Evolutionary conservation across 192 early-diverging fungal genomes (phyloP).

Genomic region (Rhizophagus prolifer): DNA sequence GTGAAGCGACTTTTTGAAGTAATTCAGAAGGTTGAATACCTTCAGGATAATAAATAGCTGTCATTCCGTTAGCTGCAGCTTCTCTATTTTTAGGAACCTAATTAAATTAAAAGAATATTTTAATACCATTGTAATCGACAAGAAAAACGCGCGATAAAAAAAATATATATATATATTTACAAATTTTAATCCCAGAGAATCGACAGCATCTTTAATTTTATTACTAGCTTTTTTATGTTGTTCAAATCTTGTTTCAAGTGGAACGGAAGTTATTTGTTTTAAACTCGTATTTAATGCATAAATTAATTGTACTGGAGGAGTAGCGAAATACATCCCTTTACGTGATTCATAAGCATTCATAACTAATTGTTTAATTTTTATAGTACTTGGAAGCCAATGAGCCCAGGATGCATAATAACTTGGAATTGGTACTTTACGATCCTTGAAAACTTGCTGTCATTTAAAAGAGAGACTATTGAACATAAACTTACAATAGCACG

Average conservation of each 20-base stretch:
- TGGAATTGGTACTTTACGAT: constrained; percentile 74
- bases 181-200: constrained; percentile 72
- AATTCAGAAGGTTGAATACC: constrained; percentile 73
- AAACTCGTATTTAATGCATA: constrained; percentile 85
- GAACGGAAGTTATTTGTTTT: constrained; percentile 61
- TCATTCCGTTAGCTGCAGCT: constrained; percentile 74
- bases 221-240: constrained; percentile 74
- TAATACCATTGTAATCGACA: background rate
- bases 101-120: constrained; percentile 1
- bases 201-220: constrained; percentile 71
- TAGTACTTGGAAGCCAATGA: constrained; percentile 90
- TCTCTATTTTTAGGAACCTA: constrained; percentile 45
- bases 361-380: constrained; percentile 44
- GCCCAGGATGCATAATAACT: constrained; percentile 91
- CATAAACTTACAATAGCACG: constrained; percentile 52
- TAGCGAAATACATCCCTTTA: constrained; percentile 94
- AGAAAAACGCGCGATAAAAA: background rate
- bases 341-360: constrained; percentile 95
- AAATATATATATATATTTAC: constrained; percentile 44
- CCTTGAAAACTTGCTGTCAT: constrained; percentile 54
- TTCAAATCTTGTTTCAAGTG: constrained; percentile 77
- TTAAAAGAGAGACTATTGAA: background rate
- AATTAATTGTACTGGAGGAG: constrained; percentile 92
- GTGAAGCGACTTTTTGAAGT: constrained; percentile 72
- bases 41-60: constrained; percentile 86